Percentiles rank a stretch among this genome's conserved stretches.
phyloP scores from a whole-genome alignment of 257 asterid genomes.

The Rehmannia glutinosa region DNA sequence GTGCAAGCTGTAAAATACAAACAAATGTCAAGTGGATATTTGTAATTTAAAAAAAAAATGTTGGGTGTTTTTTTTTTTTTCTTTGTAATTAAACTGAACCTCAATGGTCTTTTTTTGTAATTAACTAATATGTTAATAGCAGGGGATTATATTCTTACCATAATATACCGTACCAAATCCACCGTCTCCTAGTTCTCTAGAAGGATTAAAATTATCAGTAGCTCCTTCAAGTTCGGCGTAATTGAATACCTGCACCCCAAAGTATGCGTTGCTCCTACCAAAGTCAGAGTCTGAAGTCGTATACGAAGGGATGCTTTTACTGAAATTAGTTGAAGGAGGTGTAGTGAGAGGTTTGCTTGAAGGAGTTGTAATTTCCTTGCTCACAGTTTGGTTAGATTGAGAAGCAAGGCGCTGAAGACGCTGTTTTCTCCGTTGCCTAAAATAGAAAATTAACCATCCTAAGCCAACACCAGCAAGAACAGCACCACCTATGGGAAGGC shows the following conservation, averaged over 20 bases:
- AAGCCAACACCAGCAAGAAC: conserved; percentile 55
- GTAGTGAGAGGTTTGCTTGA: conserved; percentile 33
- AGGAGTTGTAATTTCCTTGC: conserved; percentile 37
- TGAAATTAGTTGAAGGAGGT: conserved; percentile 37
- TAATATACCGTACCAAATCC: conserved; percentile 85
- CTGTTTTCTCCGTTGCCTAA: conserved; percentile 39
- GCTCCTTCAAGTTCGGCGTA: conserved; percentile 81
- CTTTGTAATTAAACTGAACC: background rate
- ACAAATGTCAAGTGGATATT: too few species aligned
- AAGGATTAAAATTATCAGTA: conserved; percentile 55
- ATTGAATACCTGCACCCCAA: conserved; percentile 72
- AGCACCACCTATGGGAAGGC: conserved; percentile 52
- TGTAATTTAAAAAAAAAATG: too few species aligned
- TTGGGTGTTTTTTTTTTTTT: too few species aligned
- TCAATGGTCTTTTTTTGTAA: background rate
- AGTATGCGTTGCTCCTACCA: conserved; percentile 46
- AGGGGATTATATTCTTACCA: conserved; percentile 42
- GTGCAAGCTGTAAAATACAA: too few species aligned
- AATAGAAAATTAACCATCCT: conserved; percentile 55
- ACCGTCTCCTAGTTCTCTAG: conserved; percentile 86
- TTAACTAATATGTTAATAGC: background rate
- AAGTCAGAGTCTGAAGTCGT: conserved; percentile 53
- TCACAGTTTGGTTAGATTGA: conserved; percentile 19
- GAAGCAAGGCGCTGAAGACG: conserved; percentile 32
- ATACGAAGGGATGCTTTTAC: conserved; percentile 63